A percentile compares a stretch with the other conserved stretches of the same genome.
These are phyloP conservation scores for Colletotrichum eremochloae DNA, from an alignment of 2,329 filamentous ascomycete genomes.

Conservation along the genomic window DNA sequence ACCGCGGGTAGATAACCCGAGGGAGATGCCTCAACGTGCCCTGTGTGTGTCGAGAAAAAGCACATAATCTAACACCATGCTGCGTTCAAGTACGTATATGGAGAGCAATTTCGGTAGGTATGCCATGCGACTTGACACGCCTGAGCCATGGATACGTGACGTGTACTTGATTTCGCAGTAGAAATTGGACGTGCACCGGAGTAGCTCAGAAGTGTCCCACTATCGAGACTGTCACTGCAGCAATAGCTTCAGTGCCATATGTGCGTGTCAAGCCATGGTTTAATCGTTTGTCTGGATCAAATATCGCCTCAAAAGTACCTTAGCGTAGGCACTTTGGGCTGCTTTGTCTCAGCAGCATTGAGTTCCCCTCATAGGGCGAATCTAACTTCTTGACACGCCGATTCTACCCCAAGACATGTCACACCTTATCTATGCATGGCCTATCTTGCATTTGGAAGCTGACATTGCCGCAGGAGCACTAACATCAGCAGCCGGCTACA, in stretches of 20 bases:
- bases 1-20: background rate
- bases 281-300: background rate
- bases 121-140: background rate
- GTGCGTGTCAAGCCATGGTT: background rate
- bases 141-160: background rate
- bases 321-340: background rate
- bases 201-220: background rate
- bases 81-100: background rate
- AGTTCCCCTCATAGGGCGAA: background rate
- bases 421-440: background rate
- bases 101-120: background rate
- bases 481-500: background rate
- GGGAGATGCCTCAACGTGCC: background rate
- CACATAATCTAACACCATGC: background rate
- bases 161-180: background rate
- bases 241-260: background rate
- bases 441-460: slow-evolving; percentile 1
- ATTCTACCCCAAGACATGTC: background rate
- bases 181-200: background rate
- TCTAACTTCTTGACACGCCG: background rate
- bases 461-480: background rate
- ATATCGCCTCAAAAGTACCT: background rate
- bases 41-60: background rate
- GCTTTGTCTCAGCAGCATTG: background rate
- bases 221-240: background rate